Evolutionary conservation across 2,329 filamentous ascomycete species (phyloP).

Genomic region (Ophiostoma sp.): DNA sequence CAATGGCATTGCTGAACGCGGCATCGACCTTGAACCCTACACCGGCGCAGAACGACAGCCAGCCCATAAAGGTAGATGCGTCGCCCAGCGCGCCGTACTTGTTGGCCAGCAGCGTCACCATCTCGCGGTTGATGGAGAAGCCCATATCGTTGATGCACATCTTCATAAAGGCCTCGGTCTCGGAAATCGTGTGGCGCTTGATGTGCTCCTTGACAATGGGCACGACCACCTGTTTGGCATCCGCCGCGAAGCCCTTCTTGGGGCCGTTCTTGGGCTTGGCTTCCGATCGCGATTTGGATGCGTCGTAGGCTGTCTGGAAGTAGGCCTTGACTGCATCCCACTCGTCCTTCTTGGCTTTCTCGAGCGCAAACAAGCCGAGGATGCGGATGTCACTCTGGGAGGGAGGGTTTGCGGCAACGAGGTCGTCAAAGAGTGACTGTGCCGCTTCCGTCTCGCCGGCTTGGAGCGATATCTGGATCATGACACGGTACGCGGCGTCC

Average conservation of each 20-base stretch:
- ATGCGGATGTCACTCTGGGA: slow-evolving; percentile 33
- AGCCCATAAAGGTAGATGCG: slow-evolving; percentile 36
- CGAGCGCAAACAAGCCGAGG: slow-evolving; percentile 36
- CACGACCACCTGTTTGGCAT: slow-evolving; percentile 35
- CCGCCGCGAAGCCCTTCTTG: slow-evolving; percentile 21
- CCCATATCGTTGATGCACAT: slow-evolving; percentile 36
- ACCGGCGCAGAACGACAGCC: slow-evolving; percentile 39
- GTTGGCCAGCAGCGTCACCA: slow-evolving; percentile 42
- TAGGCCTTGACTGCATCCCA: slow-evolving; percentile 38
- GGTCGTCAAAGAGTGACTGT: slow-evolving; percentile 31
- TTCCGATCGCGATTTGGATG: slow-evolving; percentile 10
- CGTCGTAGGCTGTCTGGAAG: slow-evolving; percentile 31
- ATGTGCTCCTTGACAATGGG: slow-evolving; percentile 39
- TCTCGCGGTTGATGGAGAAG: slow-evolving; percentile 35
- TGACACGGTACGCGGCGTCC: slow-evolving; percentile 36
- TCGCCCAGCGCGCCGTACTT: slow-evolving; percentile 41
- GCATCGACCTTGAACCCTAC: slow-evolving; percentile 37
- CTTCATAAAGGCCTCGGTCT: slow-evolving; percentile 46
- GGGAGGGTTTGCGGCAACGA: slow-evolving; percentile 30
- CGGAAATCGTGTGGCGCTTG: slow-evolving; percentile 37
- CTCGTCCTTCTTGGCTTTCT: slow-evolving; percentile 38
- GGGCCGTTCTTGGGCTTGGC: slow-evolving; percentile 6
- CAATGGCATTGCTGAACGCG: slow-evolving; percentile 39
- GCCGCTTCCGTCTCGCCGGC: slow-evolving; percentile 34
- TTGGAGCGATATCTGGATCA: slow-evolving; percentile 40